These are phyloP conservation scores for Diaporthe nobilis DNA, from an alignment of 2,329 filamentous ascomycete genomes.

Conservation along the genomic window DNA sequence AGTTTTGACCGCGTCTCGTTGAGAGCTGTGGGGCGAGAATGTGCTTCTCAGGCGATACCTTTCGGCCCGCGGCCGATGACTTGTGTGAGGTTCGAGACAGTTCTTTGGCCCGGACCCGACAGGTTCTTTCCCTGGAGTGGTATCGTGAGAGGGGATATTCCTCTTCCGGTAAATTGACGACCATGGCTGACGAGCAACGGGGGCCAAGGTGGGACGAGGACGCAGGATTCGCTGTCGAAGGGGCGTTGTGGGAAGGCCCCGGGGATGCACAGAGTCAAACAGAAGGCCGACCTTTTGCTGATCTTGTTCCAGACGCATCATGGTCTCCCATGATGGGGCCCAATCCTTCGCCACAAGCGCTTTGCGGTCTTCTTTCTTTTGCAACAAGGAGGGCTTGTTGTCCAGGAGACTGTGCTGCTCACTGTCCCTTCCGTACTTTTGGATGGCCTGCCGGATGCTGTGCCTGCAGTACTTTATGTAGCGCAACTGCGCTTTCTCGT, in stretches of 20 bases:
- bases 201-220: neutral
- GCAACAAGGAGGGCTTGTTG: rapidly evolving
- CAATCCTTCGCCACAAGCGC: neutral
- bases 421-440: neutral
- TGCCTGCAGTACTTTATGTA: neutral
- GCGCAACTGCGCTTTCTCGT: neutral
- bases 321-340: neutral
- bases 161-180: neutral
- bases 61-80: neutral
- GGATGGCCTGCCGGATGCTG: neutral
- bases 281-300: neutral
- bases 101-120: neutral
- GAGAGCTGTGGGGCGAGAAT: neutral
- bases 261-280: neutral
- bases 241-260: neutral
- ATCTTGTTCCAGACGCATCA: neutral
- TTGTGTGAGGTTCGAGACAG: neutral
- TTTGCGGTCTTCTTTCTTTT: neutral
- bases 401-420: neutral
- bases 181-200: neutral
- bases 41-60: neutral
- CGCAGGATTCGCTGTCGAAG: neutral
- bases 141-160: neutral
- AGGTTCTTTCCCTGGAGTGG: neutral
- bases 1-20: neutral